phyloP scores from a whole-genome alignment of 2,329 filamentous ascomycete genomes.

The Colletotrichum karsti region DNA sequence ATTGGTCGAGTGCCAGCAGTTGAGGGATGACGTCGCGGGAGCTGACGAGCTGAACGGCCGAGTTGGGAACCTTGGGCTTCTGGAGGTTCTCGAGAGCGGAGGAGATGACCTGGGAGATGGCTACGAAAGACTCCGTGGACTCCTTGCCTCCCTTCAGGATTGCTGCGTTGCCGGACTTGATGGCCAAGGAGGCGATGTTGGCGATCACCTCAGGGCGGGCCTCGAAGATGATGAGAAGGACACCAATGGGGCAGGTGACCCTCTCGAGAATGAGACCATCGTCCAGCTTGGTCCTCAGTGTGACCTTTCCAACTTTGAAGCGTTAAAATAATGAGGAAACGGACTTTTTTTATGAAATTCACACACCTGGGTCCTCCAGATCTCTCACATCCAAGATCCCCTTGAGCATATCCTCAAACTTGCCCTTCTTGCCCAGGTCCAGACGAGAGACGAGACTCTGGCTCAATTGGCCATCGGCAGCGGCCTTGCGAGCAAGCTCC shows the following conservation, averaged over 20 bases:
- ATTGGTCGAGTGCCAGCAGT: constrained; percentile 83
- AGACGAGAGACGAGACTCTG: constrained; percentile 87
- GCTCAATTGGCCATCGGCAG: constrained; percentile 78
- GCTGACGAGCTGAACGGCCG: constrained; percentile 91
- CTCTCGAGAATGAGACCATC: constrained; percentile 86
- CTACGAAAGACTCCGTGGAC: constrained; percentile 92
- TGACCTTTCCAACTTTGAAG: constrained; percentile 78
- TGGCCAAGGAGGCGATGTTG: constrained; percentile 93
- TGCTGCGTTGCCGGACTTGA: constrained; percentile 97
- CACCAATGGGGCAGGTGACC: constrained; percentile 93
- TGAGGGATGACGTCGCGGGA: constrained; percentile 90
- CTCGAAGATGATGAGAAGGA: constrained; percentile 98
- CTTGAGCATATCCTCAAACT: constrained; percentile 98
- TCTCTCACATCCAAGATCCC: constrained; percentile 89
- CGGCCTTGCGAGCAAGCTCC: constrained; percentile 75
- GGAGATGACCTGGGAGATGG: constrained; percentile 88
- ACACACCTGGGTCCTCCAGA: constrained; percentile 84
- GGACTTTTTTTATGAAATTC: neutral
- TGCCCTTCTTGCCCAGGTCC: constrained; percentile 85
- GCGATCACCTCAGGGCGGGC: constrained; percentile 97
- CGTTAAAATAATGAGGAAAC: neutral
- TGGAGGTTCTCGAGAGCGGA: constrained; percentile 65
- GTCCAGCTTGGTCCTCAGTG: constrained; percentile 85
- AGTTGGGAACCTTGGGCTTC: constrained; percentile 79
- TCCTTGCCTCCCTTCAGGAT: constrained; percentile 98